These are phyloP conservation scores for Rhynchospora pubera DNA, from an alignment of 176 grass and related monocot species.

Conservation along the genomic window DNA sequence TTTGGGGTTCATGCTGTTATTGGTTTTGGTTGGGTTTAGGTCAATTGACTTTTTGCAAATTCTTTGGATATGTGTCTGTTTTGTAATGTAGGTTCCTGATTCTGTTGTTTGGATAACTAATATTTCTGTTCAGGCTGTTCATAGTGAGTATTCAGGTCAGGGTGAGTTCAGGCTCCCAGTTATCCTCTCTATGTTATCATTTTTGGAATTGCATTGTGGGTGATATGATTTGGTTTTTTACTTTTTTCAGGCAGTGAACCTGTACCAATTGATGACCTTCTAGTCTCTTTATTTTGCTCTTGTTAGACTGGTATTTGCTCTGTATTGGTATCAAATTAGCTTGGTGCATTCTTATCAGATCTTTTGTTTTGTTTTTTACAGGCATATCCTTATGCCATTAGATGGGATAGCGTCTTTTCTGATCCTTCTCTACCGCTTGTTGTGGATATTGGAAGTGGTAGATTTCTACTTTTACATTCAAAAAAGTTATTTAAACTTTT, in stretches of 20 bases:
- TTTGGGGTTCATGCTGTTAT: not conserved
- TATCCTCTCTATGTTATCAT: not conserved
- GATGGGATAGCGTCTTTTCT: conserved; percentile 56
- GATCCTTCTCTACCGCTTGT: conserved; percentile 53
- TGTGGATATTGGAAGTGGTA: conserved; percentile 96
- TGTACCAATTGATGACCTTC: not conserved
- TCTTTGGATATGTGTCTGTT: not conserved
- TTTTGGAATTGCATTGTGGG: not conserved
- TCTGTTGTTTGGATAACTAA: not conserved
- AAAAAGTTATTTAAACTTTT: not conserved
- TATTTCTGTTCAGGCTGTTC: not conserved
- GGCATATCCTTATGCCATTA: conserved; percentile 53
- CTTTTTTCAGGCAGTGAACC: not conserved
- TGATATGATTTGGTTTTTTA: not conserved
- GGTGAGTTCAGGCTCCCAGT: not conserved
- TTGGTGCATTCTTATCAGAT: not conserved
- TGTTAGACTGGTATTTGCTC: not conserved
- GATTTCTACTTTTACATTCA: conserved; percentile 1
- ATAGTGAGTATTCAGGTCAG: not conserved
- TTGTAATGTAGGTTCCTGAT: not conserved
- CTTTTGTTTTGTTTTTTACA: conserved; percentile 31
- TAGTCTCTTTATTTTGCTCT: not conserved
- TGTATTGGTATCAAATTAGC: not conserved
- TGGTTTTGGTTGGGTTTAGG: not conserved
- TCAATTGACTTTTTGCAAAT: too few species aligned